Conservation (phyloP, 768 basidiomycete genomes). For the Rubroboletus pulcherrimus region DNA sequence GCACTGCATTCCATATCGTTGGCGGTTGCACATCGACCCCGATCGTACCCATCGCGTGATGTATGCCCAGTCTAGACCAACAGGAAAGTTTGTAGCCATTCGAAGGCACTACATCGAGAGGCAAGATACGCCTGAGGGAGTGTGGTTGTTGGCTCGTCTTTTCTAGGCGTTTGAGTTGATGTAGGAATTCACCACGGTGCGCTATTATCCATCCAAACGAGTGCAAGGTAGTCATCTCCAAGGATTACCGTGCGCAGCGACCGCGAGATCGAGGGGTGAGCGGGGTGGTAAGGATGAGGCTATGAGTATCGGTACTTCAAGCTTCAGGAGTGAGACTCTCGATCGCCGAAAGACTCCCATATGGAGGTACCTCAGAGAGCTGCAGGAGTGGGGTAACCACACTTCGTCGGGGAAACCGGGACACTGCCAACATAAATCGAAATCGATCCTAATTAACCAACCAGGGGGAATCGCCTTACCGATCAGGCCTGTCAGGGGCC, state of each 20-base stretch:
- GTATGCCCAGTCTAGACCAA: background rate
- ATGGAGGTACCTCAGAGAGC: background rate
- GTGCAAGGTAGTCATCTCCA: background rate
- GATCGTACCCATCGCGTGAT: background rate
- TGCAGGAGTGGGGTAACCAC: background rate
- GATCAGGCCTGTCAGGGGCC: background rate
- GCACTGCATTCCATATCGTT: background rate
- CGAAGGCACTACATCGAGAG: background rate
- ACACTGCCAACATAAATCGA: background rate
- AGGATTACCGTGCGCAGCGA: background rate
- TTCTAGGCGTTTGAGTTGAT: background rate
- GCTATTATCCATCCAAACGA: background rate
- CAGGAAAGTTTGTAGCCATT: background rate
- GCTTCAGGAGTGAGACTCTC: background rate
- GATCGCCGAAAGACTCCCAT: background rate
- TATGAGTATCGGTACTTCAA: background rate
- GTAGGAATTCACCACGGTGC: background rate
- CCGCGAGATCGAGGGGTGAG: background rate
- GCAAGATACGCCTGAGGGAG: background rate
- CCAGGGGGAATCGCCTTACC: background rate
- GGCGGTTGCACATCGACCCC: conserved; percentile 1
- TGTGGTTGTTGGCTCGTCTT: too few species aligned
- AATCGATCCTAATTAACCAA: background rate
- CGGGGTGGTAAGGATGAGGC: background rate
- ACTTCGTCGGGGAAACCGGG: background rate